phyloP scores from a whole-genome alignment of 768 basidiomycete species.

The Cystobasidium tubakii region DNA sequence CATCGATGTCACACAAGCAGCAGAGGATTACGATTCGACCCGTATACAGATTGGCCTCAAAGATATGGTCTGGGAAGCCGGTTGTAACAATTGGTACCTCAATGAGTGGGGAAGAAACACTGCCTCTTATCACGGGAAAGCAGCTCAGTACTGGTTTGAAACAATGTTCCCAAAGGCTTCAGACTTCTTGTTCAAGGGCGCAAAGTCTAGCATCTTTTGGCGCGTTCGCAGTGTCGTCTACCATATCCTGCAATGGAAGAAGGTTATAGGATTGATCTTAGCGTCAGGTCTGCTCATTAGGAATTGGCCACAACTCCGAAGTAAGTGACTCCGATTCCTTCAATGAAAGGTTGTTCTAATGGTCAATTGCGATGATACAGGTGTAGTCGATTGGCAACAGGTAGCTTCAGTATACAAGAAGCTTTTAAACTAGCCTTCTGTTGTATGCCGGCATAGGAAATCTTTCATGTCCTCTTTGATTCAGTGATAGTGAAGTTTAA shows the following conservation, averaged over 20 bases:
- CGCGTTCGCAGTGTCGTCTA: not conserved
- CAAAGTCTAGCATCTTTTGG: not conserved
- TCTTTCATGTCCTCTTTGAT: too few species aligned
- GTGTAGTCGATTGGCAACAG: not conserved
- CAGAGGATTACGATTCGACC: conserved; percentile 8
- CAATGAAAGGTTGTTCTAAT: too few species aligned
- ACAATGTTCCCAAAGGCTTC: conserved; percentile 50
- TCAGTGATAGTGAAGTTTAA: too few species aligned
- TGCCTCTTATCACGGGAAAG: conserved; percentile 40
- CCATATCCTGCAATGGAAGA: not conserved
- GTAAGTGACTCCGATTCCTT: not conserved
- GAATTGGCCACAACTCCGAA: not conserved
- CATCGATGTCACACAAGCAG: conserved; percentile 17
- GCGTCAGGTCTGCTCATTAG: not conserved
- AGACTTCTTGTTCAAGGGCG: conserved; percentile 72
- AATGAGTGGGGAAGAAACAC: conserved; percentile 45
- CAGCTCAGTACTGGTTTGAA: conserved; percentile 45
- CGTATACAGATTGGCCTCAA: conserved; percentile 14
- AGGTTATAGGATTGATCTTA: not conserved
- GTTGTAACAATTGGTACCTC: conserved; percentile 19
- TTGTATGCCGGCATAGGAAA: too few species aligned
- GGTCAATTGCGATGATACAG: not conserved
- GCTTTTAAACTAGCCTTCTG: not conserved
- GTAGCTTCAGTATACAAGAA: not conserved
- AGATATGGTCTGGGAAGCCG: conserved; percentile 25